Evolutionary conservation across 768 basidiomycete genomes (phyloP), one percentile per base, ranked within the genome.

Genomic region (Tremella mesenterica): DNA sequence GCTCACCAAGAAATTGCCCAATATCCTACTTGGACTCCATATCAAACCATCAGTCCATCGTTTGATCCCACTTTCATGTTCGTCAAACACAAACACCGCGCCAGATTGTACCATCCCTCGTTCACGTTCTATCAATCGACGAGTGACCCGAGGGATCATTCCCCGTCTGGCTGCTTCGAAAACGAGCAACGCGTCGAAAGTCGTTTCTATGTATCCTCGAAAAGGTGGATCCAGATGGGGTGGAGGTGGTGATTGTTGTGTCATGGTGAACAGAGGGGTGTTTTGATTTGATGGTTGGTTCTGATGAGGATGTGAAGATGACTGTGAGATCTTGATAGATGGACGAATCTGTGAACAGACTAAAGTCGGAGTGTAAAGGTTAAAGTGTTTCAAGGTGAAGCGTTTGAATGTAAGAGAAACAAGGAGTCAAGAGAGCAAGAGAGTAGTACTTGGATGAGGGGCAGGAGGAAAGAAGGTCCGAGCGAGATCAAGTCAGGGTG

Each of bases 11-110:
- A 95, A 97, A 73, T 96, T 96, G 64, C 88, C 88, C 54, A 95
- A 76, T 59, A 95, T 95, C 53, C 92, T 79, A 60, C 84, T 86
- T 0, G 92, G 92, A 61, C 85, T 87, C 92, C 92, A 95, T 70
- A 86, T 85, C 70, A 87, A 84, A n/a, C 91, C 90, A 75, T 97
- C 92, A 1, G 92, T 97, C 72, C 91, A 95, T 39, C 92, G 81
- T 76, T 92, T 93, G 77, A 97, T 97, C 25, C 91, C 90, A 66
- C 87, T 89, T 75, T 93, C 90, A 65, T 89, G 85, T 77, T 95
- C 92, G 73, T 97, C 89, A 68, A 95, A 97, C 60, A 95, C 92
- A 65, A 96, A 97, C 10, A 97, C 89, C 6, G 86, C 86, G 52
- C 92, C 92, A 5, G 85, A 86, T 16, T 84, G 84, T 71, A 97